Base-by-base conservation (phyloP, 1,284 basidiomycete genomes). In the Flammula alnicola region DNA sequence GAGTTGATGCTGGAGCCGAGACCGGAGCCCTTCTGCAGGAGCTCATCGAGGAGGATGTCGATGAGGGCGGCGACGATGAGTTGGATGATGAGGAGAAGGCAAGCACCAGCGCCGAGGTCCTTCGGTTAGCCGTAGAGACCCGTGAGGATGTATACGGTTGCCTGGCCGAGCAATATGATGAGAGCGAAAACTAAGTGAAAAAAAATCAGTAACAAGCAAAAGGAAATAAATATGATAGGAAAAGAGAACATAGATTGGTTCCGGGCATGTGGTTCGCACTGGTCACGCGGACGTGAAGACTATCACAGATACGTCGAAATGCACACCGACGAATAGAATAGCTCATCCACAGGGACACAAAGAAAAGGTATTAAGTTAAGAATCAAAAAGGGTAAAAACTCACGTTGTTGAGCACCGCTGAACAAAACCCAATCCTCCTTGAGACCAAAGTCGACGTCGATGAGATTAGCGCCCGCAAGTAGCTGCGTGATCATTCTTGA, bases 401-500 rank as follows among this genome's bases (percentile, higher is more conserved):
- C 64, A 96, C 95, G 80, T 77, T 98, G 98, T 76, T 99, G 96
- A 29, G 95, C 96, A 59, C 91, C 94, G 60, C 93, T 90, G 66
- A 98, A 98, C 49, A 99, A 77, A 16, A 94, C 94, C 46, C 96
- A 81, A 71, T 98, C 96, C 71, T 99, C 96, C 81, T 98, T 97
- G 66, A 98, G 75, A 57, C 86, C 87, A n/a, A n/a, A n/a, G n/a
- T n/a, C n/a, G n/a, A n/a, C n/a, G n/a, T n/a, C n/a, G n/a, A n/a
- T n/a, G n/a, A 68, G 79, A 74, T 95, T 98, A 44, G 96, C 96
- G 54, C 96, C 96, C 14, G 96, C 95, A 56, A 99, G 81, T 41
- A 99, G 86, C 74, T 99, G 96, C 92, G 98, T 98, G 74, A 98
- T 98, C 96, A 98, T 98, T 63, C 96, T 96, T 36, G 87, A 91